These are phyloP conservation scores for Saposhnikovia divaricata DNA, from an alignment of 129 eudicot species.

Conservation along the genomic window DNA sequence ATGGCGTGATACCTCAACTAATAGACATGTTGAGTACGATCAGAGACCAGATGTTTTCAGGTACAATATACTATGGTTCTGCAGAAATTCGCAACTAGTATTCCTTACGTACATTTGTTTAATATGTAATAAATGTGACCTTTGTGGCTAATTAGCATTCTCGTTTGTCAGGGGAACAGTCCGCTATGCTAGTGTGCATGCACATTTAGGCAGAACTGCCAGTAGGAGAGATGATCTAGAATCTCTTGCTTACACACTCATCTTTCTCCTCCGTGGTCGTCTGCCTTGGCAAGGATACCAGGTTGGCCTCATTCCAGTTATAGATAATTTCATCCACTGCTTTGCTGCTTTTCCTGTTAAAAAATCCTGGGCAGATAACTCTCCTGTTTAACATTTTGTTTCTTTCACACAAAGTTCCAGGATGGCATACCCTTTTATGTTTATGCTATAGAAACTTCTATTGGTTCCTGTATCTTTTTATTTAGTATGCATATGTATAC, in stretches of 20 bases:
- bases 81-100: slow-evolving; percentile 1
- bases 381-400: no score
- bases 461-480: background rate
- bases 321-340: background rate
- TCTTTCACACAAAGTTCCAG: background rate
- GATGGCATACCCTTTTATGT: background rate
- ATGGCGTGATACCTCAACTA: slow-evolving; percentile 72
- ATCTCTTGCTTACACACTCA: slow-evolving; percentile 83
- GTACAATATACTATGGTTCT: slow-evolving; percentile 19
- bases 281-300: slow-evolving; percentile 94
- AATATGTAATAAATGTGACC: background rate
- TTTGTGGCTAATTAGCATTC: background rate
- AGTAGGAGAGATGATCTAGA: slow-evolving; percentile 79
- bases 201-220: slow-evolving; percentile 25
- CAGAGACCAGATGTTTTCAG: slow-evolving; percentile 90
- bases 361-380: background rate
- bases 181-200: slow-evolving; percentile 48
- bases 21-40: slow-evolving; percentile 75
- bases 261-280: slow-evolving; percentile 84
- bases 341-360: background rate
- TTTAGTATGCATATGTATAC: background rate
- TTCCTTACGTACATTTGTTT: background rate
- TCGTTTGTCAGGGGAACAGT: slow-evolving; percentile 72
- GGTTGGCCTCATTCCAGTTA: slow-evolving; percentile 29
- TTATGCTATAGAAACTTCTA: background rate